These are phyloP conservation scores for Beauveria sp. DNA, from an alignment of 2,329 filamentous ascomycete species.

Conservation along the genomic window DNA sequence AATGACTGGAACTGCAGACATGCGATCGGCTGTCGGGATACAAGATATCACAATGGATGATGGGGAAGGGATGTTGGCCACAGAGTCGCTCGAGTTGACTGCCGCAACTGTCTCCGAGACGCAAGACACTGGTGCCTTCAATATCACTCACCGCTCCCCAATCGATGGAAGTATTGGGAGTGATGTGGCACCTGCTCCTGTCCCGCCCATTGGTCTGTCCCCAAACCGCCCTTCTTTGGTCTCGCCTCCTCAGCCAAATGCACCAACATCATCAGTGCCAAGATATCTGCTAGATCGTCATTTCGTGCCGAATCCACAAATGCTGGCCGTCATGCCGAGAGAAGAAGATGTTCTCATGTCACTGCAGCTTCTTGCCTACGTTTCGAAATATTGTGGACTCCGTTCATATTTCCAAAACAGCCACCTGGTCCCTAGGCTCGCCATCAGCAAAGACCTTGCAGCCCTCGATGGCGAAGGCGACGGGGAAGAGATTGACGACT, in stretches of 20 bases:
- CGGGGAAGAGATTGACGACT: slow-evolving; percentile 35
- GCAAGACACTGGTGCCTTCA: slow-evolving; percentile 86
- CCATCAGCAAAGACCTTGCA: slow-evolving; percentile 78
- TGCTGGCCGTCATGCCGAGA: slow-evolving; percentile 85
- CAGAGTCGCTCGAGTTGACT: slow-evolving; percentile 64
- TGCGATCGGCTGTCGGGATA: slow-evolving; percentile 76
- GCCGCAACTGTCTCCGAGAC: slow-evolving; percentile 74
- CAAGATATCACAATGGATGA: slow-evolving; percentile 76
- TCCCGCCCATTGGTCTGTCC: slow-evolving; percentile 64
- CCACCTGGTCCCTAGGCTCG: slow-evolving; percentile 84
- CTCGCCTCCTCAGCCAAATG: slow-evolving; percentile 65
- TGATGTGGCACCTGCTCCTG: slow-evolving; percentile 56
- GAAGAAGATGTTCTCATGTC: slow-evolving; percentile 99
- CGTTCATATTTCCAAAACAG: slow-evolving; percentile 92
- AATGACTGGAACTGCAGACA: slow-evolving; percentile 71
- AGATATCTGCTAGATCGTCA: slow-evolving; percentile 73
- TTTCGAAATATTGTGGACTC: slow-evolving; percentile 97
- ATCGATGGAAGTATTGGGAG: slow-evolving; percentile 81
- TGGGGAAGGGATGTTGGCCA: slow-evolving; percentile 69
- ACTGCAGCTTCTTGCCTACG: slow-evolving; percentile 89
- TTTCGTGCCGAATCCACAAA: slow-evolving; percentile 59
- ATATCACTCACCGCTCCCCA: slow-evolving; percentile 79
- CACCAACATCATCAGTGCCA: slow-evolving; percentile 64
- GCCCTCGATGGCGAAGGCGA: slow-evolving; percentile 65
- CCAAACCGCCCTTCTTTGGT: slow-evolving; percentile 63